These are phyloP conservation scores for Penicillium sp. DNA, from an alignment of 2,329 filamentous ascomycete species.

Conservation along the genomic window DNA sequence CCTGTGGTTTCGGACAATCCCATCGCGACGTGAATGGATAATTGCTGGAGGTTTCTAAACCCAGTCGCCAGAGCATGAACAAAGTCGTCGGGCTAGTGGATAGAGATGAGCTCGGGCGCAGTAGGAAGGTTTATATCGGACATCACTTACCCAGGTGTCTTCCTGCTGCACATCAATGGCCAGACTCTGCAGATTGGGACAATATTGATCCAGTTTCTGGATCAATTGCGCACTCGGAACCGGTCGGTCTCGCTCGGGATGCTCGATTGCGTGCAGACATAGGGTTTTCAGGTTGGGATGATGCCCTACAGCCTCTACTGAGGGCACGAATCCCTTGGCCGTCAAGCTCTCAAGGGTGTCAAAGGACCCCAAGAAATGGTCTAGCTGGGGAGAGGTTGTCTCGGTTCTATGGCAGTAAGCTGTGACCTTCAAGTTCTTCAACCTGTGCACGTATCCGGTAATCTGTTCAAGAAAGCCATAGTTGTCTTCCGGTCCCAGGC, in stretches of 20 bases:
- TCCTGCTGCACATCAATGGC: conserved; percentile 7
- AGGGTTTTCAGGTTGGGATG: conserved; percentile 5
- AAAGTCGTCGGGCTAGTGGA: conserved; percentile 1
- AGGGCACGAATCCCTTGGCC: conserved; percentile 6
- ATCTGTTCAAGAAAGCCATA: not conserved
- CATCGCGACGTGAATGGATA: conserved; percentile 4
- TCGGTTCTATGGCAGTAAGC: not conserved
- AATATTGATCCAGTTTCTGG: not conserved
- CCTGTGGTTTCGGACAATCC: conserved; percentile 1
- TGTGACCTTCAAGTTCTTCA: conserved; percentile 7
- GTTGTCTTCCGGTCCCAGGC: conserved; percentile 1
- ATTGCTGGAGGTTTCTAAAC: conserved; percentile 3
- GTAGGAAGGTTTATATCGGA: not conserved
- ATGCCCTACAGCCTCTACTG: conserved; percentile 3
- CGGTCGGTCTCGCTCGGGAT: conserved; percentile 1
- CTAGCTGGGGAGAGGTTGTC: conserved; percentile 1
- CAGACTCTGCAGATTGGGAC: conserved; percentile 2
- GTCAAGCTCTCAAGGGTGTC: conserved; percentile 4
- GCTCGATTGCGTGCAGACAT: conserved; percentile 7
- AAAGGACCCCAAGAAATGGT: conserved; percentile 6
- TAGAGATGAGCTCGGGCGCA: not conserved
- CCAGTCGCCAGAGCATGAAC: conserved; percentile 2
- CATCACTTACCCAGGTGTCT: conserved; percentile 6
- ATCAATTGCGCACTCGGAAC: conserved; percentile 1
- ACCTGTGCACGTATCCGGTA: not conserved